phyloP scores from a whole-genome alignment of 768 basidiomycete species.

The Auriculariales sp. region DNA sequence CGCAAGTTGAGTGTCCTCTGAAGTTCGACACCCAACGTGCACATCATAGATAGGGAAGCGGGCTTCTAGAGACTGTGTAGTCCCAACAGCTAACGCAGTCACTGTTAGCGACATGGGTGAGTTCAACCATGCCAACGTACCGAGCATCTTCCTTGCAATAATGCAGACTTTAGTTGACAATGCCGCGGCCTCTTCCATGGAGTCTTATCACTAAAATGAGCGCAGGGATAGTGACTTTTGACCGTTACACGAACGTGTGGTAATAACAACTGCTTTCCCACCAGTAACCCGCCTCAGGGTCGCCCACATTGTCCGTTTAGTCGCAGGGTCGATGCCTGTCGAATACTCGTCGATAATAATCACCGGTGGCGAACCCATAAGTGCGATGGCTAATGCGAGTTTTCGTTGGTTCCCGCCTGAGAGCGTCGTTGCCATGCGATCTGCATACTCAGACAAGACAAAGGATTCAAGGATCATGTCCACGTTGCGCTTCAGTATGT shows the following conservation, averaged over 20 bases:
- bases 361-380: constrained; percentile 68
- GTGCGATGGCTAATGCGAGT: constrained; percentile 56
- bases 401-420: constrained; percentile 75
- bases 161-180: constrained; percentile 67
- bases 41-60: constrained; percentile 66
- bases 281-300: constrained; percentile 48
- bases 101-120: neutral
- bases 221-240: neutral
- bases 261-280: constrained; percentile 59
- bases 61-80: constrained; percentile 43
- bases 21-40: constrained; percentile 53
- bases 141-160: constrained; percentile 53
- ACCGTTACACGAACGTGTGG: constrained; percentile 49
- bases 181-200: constrained; percentile 75
- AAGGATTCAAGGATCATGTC: constrained; percentile 43
- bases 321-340: constrained; percentile 70
- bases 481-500: constrained; percentile 38
- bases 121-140: constrained; percentile 19
- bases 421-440: constrained; percentile 57
- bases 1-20: constrained; percentile 43
- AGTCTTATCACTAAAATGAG: constrained; percentile 29
- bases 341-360: constrained; percentile 75
- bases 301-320: constrained; percentile 74
- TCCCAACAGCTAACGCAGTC: constrained; percentile 43
- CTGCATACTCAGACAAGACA: constrained; percentile 42